Base-by-base conservation (phyloP, 2,329 filamentous ascomycete genomes). In the Corynespora cassiicola region DNA sequence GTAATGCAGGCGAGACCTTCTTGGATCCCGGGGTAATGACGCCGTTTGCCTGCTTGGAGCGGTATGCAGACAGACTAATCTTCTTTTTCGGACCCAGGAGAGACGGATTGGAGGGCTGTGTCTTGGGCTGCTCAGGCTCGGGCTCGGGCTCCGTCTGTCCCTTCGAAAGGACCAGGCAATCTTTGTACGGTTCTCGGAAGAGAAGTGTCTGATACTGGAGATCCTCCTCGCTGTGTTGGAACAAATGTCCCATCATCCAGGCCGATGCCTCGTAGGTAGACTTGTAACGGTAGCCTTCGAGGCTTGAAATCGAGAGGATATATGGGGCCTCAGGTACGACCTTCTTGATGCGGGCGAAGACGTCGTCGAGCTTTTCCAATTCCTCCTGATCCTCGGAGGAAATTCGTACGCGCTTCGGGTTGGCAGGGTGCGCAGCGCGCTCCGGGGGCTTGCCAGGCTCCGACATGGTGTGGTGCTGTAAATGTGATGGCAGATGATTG, bases 181-280 rank as follows among this genome's bases (percentile, higher is more conserved):
- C 75, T 41, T 60, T 57, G 42, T 76, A 75, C 21, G 75, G 75
- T 55, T 82, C 77, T 58, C 81, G 79, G 39, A 76, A 78, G 36
- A 80, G 66, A 50, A 81, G 84, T 40, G 80, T 84, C 70, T 81
- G 73, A 61, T 85, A 85, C 57, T 85, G 82, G 35, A 82, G 69
- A 52, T 76, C 71, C 53, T 82, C 75, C 62, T 85, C 82, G 47
- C 76, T 69, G 12, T 63, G 64, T 33, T 68, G 64, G 62, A 84
- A 85, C 4, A 80, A 75, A 2, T 75, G 76, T 39, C 76, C 71
- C 42, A 68, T 36, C 45, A 69, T 69, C 73, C 73, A 76, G 41
- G 61, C 59, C 39, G 63, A 51, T 41, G 66, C 56, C 54, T 71
- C 57, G 44, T 72, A 63, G 22, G 61, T 58, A n/a, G 69, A 70